phyloP scores from a whole-genome alignment of 345 rosid species.

The Salix brachista region DNA sequence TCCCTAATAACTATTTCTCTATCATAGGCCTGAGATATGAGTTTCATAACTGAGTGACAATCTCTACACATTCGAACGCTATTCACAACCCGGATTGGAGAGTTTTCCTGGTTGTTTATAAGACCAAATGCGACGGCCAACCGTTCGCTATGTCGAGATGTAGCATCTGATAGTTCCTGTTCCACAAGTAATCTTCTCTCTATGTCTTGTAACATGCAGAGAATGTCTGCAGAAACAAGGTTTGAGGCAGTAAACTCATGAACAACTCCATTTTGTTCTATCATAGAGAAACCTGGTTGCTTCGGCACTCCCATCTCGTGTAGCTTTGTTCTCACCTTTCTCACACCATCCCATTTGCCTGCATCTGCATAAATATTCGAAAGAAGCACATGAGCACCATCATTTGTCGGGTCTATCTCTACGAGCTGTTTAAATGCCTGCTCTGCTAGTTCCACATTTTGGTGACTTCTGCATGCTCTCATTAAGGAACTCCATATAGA shows the following conservation, averaged over 20 bases:
- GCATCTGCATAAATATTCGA: slow-evolving; percentile 19
- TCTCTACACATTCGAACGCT: slow-evolving; percentile 20
- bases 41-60: slow-evolving; percentile 25
- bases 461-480: slow-evolving; percentile 6
- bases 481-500: slow-evolving; percentile 10
- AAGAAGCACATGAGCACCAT: slow-evolving; percentile 21
- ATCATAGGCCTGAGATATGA: slow-evolving; percentile 9
- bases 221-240: slow-evolving; percentile 4
- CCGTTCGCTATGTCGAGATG: slow-evolving; percentile 23
- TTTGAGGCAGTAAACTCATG: slow-evolving; percentile 14
- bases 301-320: slow-evolving; percentile 16
- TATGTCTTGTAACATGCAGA: slow-evolving; percentile 15
- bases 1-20: slow-evolving; percentile 23
- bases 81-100: slow-evolving; percentile 22
- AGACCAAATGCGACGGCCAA: slow-evolving; percentile 31
- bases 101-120: slow-evolving; percentile 6
- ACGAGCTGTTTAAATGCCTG: slow-evolving; percentile 19
- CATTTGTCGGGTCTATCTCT: slow-evolving; percentile 15
- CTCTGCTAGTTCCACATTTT: slow-evolving; percentile 14
- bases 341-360: slow-evolving; percentile 21
- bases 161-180: background rate
- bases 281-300: slow-evolving; percentile 19
- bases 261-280: slow-evolving; percentile 19
- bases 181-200: slow-evolving; percentile 1
- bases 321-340: slow-evolving; percentile 15